These are phyloP conservation scores for Fusarium keratoplasticum DNA, from an alignment of 2,329 filamentous ascomycete genomes.

Conservation along the genomic window DNA sequence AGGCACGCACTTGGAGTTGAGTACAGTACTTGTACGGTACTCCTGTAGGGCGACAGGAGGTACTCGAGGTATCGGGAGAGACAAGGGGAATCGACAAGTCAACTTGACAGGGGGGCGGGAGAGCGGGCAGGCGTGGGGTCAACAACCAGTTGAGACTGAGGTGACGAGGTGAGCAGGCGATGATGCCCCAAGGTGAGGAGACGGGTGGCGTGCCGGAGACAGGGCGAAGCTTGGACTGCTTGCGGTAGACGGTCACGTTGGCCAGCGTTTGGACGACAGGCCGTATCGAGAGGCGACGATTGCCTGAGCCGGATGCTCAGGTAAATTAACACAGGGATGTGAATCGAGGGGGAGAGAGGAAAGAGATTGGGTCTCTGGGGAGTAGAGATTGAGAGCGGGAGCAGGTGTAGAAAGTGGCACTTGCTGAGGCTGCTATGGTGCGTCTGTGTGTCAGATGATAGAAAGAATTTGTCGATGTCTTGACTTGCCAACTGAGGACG, in stretches of 20 bases:
- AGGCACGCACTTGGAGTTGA: slow-evolving; percentile 5
- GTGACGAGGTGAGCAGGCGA: slow-evolving; percentile 45
- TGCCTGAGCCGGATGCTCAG: slow-evolving; percentile 4
- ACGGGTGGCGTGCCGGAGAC: slow-evolving; percentile 41
- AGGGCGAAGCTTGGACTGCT: slow-evolving; percentile 13
- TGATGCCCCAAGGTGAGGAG: slow-evolving; percentile 43
- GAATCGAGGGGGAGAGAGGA: slow-evolving; percentile 24
- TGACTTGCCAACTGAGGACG: background rate
- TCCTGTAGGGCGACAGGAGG: background rate
- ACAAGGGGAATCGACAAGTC: slow-evolving; percentile 20
- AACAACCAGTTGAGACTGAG: slow-evolving; percentile 24
- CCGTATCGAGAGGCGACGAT: slow-evolving; percentile 19
- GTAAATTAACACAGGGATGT: slow-evolving; percentile 5
- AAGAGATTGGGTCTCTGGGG: slow-evolving; percentile 16
- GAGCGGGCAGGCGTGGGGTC: slow-evolving; percentile 39
- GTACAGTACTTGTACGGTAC: slow-evolving; percentile 13
- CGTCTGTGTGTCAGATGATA: slow-evolving; percentile 23
- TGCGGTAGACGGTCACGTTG: slow-evolving; percentile 36
- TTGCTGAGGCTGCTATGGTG: slow-evolving; percentile 20
- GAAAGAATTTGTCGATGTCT: background rate
- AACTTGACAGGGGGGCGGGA: slow-evolving; percentile 21
- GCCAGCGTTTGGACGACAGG: slow-evolving; percentile 32
- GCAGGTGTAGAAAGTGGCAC: slow-evolving; percentile 29
- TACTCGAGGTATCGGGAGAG: slow-evolving; percentile 23
- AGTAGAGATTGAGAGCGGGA: slow-evolving; percentile 3